phyloP scores from a whole-genome alignment of 139 green algal genomes.

The Auxenochlorella protothecoides region DNA sequence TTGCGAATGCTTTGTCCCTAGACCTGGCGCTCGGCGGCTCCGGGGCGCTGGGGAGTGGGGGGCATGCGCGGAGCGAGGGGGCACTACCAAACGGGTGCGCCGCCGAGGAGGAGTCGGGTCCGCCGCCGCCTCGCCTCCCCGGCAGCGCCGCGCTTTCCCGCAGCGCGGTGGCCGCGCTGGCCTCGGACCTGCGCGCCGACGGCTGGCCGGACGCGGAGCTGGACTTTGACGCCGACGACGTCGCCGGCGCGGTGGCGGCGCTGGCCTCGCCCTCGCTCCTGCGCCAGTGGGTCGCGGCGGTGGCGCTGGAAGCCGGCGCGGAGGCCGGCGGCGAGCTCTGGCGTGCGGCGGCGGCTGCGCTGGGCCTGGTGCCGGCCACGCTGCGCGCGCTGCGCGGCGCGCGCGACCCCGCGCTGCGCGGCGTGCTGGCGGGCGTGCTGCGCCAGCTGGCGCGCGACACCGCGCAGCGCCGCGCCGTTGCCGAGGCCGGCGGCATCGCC shows the following conservation, averaged over 20 bases:
- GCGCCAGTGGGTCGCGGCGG: conserved; percentile 11
- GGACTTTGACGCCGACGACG: background rate
- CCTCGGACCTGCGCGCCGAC: no score
- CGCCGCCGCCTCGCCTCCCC: no score
- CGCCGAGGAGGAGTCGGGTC: no score
- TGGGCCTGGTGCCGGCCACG: conserved; percentile 2
- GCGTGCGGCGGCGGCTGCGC: background rate
- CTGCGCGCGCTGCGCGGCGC: conserved; percentile 10
- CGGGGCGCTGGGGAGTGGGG: no score
- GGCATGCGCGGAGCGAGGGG: no score
- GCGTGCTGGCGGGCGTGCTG: conserved; percentile 3
- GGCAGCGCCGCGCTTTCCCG: no score
- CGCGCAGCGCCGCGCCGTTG: background rate
- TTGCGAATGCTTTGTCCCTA: no score
- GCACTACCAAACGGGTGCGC: no score
- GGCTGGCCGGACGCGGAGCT: no score
- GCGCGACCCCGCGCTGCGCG: conserved; percentile 12
- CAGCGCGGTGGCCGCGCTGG: no score
- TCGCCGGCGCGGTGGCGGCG: background rate
- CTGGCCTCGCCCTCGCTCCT: conserved; percentile 5
- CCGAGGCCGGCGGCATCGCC: conserved; percentile 13
- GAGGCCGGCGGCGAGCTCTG: conserved; percentile 6
- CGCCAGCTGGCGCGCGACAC: conserved; percentile 12
- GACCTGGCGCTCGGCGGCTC: no score
- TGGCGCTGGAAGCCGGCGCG: conserved; percentile 3